Conservation (phyloP, 2,329 filamentous ascomycete species). For the Xylariomycetidae sp. region DNA sequence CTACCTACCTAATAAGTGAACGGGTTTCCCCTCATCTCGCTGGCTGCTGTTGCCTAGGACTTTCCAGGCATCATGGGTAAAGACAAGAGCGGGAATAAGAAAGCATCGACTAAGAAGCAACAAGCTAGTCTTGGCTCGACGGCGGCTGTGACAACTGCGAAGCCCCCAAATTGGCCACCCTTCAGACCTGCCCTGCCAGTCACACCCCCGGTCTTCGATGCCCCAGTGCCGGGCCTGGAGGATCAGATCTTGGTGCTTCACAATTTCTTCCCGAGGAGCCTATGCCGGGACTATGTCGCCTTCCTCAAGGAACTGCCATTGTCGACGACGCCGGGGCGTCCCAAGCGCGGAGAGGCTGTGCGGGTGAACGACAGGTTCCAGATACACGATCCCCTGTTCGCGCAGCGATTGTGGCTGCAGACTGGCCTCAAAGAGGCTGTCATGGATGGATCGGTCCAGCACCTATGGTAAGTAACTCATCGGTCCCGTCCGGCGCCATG, state of each 20-base stretch:
- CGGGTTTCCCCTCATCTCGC: neutral
- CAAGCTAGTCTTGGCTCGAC: slow-evolving; percentile 4
- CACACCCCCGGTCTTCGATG: slow-evolving; percentile 54
- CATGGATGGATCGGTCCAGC: slow-evolving; percentile 32
- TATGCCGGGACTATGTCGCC: slow-evolving; percentile 70
- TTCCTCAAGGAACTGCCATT: slow-evolving; percentile 64
- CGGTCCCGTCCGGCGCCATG: slow-evolving; percentile 2
- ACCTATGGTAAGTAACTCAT: slow-evolving; percentile 37
- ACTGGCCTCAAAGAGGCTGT: slow-evolving; percentile 66
- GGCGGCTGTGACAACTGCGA: slow-evolving; percentile 13
- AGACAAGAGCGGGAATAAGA: slow-evolving; percentile 10
- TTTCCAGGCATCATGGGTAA: slow-evolving; percentile 12
- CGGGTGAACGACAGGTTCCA: slow-evolving; percentile 89
- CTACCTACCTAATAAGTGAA: slow-evolving; percentile 1
- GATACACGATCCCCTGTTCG: slow-evolving; percentile 69
- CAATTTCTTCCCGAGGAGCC: slow-evolving; percentile 66
- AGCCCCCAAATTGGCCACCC: slow-evolving; percentile 57
- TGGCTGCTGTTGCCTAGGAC: neutral
- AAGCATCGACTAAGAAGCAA: slow-evolving; percentile 12
- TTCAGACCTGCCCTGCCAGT: slow-evolving; percentile 65
- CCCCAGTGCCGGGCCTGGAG: slow-evolving; percentile 33
- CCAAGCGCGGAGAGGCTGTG: slow-evolving; percentile 73
- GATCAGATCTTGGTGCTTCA: slow-evolving; percentile 68
- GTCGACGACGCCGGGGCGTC: slow-evolving; percentile 69
- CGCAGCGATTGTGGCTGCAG: slow-evolving; percentile 66